phyloP scores from a whole-genome alignment of 75 land plant species.

The Sequoia sempervirens region DNA sequence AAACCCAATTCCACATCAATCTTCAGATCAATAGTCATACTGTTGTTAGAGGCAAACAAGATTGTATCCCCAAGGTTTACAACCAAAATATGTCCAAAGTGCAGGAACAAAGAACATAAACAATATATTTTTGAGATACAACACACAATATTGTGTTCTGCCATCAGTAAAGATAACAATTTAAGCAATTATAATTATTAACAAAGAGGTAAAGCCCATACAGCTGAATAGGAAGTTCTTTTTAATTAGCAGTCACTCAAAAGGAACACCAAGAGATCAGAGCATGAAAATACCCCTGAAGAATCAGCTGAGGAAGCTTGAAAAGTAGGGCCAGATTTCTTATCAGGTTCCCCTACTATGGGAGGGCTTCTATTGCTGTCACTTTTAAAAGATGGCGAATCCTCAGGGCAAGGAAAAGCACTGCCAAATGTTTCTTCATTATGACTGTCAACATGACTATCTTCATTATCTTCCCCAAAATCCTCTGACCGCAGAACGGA shows the following conservation, averaged over 20 bases:
- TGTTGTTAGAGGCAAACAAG: neutral
- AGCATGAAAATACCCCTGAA: constrained; percentile 26
- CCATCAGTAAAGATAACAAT: neutral
- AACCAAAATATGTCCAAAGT: neutral
- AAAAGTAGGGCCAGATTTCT: constrained; percentile 15
- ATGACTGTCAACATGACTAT: constrained; percentile 24
- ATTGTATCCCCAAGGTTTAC: neutral
- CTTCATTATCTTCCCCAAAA: constrained; percentile 55
- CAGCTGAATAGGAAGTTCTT: neutral
- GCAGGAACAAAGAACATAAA: neutral
- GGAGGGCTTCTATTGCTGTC: constrained; percentile 17
- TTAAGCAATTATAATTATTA: neutral
- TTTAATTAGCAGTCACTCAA: neutral
- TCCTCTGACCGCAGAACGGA: constrained; percentile 56
- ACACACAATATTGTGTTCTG: neutral
- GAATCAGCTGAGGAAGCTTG: constrained; percentile 29
- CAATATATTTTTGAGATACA: neutral
- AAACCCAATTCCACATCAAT: neutral
- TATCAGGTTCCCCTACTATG: constrained; percentile 1
- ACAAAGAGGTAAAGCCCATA: neutral
- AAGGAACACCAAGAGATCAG: neutral
- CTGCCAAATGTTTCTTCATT: constrained; percentile 80
- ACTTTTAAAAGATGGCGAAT: constrained; percentile 14
- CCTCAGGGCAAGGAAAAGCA: constrained; percentile 10
- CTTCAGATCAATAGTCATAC: neutral